A percentile compares a stretch with the other conserved stretches of the same genome.
These are phyloP conservation scores for Spiraea crenata DNA, from an alignment of 331 rosid genomes.

Conservation along the genomic window DNA sequence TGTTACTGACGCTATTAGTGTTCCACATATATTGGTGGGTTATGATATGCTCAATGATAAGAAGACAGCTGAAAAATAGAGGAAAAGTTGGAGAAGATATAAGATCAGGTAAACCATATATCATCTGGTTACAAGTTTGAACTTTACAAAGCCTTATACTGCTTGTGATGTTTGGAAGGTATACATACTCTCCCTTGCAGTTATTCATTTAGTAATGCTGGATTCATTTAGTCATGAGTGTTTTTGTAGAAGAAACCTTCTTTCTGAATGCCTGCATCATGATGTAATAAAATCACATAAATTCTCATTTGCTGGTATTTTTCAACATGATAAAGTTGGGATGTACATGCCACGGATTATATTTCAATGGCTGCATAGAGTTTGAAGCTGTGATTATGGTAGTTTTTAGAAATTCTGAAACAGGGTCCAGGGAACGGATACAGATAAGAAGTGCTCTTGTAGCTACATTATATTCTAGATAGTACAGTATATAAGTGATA, in stretches of 20 bases:
- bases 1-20: constrained; percentile 79
- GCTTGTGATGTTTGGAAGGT: neutral
- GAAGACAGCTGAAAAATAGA: constrained; percentile 76
- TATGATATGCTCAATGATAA: constrained; percentile 82
- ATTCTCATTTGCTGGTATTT: neutral
- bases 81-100: constrained; percentile 98
- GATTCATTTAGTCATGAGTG: neutral
- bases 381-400: no score
- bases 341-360: no score
- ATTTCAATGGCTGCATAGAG: no score
- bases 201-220: neutral
- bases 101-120: constrained; percentile 75
- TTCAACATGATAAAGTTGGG: neutral
- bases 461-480: no score
- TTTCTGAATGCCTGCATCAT: neutral
- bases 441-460: no score
- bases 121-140: constrained; percentile 11
- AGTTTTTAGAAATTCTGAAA: no score
- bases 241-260: neutral
- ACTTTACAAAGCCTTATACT: neutral
- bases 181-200: neutral
- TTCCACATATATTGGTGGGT: constrained; percentile 99
- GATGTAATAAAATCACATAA: neutral
- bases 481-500: no score
- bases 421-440: no score